phyloP scores from a whole-genome alignment of 1,139 yeast species.

The Blastobotrys buckinghamii region DNA sequence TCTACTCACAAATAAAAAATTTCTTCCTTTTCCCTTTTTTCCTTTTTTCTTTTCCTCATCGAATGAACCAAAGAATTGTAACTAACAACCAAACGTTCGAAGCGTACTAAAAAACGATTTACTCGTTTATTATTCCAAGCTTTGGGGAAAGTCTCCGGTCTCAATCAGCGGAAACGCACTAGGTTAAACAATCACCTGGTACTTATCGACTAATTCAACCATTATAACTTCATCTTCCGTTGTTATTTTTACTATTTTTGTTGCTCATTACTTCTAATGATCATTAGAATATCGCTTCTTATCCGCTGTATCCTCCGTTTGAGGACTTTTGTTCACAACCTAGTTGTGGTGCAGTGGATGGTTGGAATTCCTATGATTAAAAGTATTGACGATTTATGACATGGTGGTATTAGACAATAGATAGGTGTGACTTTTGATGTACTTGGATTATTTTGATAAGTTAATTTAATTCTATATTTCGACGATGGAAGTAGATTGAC shows the following conservation, averaged over 20 bases:
- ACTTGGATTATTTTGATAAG: background rate
- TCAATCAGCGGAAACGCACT: conserved; percentile 24
- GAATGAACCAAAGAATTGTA: conserved; percentile 21
- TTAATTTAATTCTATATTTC: background rate
- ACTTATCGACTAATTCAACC: background rate
- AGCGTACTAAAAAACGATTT: conserved; percentile 22
- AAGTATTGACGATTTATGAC: background rate
- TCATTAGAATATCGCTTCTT: background rate
- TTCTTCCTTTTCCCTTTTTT: background rate
- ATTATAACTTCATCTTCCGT: background rate
- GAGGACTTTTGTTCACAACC: conserved; percentile 5
- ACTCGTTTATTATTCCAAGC: conserved; percentile 16
- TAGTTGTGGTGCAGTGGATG: background rate
- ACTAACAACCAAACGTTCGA: conserved; percentile 14
- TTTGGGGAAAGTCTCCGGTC: conserved; percentile 35
- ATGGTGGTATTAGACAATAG: background rate
- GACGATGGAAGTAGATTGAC: conserved; percentile 13
- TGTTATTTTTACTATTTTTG: background rate
- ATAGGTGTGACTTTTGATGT: no score
- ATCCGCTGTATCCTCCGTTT: conserved; percentile 7
- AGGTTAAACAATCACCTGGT: background rate
- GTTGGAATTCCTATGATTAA: background rate
- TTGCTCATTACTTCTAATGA: no score
- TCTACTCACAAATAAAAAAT: background rate
- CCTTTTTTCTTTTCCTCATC: no score